These are phyloP conservation scores for Zoysia pacifica DNA, from an alignment of 176 grass and related monocot species.

Conservation along the genomic window DNA sequence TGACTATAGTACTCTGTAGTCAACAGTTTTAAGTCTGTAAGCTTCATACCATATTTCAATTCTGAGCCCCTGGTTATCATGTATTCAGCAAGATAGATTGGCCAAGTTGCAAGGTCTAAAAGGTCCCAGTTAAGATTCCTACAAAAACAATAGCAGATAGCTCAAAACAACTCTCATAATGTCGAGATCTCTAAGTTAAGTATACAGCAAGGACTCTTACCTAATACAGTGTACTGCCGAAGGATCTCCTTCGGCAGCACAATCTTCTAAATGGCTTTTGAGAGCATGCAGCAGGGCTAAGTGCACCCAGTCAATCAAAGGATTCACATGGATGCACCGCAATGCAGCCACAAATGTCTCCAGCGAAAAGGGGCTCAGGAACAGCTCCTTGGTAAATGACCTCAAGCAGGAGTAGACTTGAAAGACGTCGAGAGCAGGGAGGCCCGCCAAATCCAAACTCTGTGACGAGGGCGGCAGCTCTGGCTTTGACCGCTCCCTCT, in stretches of 20 bases:
- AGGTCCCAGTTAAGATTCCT: conserved; percentile 99
- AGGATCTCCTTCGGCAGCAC: conserved; percentile 79
- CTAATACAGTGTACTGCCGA: conserved; percentile 77
- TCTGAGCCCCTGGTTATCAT: conserved; percentile 66
- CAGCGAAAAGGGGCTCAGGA: conserved; percentile 71
- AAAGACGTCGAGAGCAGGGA: conserved; percentile 78
- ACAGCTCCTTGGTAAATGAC: conserved; percentile 73
- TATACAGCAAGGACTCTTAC: conserved; percentile 40
- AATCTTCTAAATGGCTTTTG: conserved; percentile 69
- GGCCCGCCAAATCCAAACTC: conserved; percentile 60
- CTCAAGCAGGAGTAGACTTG: conserved; percentile 87
- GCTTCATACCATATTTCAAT: conserved; percentile 62
- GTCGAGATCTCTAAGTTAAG: not conserved
- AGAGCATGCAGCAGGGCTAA: conserved; percentile 72
- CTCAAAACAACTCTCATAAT: not conserved
- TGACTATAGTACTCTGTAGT: conserved; percentile 79
- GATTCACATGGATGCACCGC: conserved; percentile 45
- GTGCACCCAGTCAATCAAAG: conserved; percentile 91
- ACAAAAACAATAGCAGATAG: conserved; percentile 39
- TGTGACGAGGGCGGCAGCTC: conserved; percentile 76
- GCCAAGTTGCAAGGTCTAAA: conserved; percentile 92
- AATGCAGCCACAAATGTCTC: conserved; percentile 68
- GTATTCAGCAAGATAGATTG: conserved; percentile 90
- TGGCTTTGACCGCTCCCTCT: conserved; percentile 39
- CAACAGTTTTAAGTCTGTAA: conserved; percentile 67